These are phyloP conservation scores for Pulicaria dysenterica DNA, from an alignment of 129 eudicot genomes.

Conservation along the genomic window DNA sequence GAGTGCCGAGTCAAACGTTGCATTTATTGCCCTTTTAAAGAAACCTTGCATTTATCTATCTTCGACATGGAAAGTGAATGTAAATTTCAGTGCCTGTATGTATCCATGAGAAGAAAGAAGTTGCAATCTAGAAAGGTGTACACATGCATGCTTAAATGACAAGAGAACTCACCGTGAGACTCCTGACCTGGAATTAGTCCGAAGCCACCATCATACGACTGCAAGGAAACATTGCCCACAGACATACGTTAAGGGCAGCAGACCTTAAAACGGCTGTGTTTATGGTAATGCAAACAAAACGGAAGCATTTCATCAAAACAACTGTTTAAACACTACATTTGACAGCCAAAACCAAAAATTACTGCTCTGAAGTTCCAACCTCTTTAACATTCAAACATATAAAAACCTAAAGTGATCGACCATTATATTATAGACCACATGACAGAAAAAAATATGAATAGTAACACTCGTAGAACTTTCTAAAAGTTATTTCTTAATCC, in stretches of 20 bases:
- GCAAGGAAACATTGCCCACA: constrained; percentile 40
- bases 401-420: too few species aligned
- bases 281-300: not conserved
- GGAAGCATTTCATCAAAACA: constrained; percentile 8
- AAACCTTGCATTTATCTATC: too few species aligned
- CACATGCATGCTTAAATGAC: constrained; percentile 9
- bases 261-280: constrained; percentile 15
- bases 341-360: not conserved
- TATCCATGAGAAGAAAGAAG: not conserved
- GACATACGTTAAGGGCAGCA: constrained; percentile 9
- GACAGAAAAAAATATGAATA: too few species aligned
- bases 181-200: constrained; percentile 91
- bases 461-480: too few species aligned
- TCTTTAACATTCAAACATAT: too few species aligned
- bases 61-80: not conserved
- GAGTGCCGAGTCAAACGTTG: not conserved
- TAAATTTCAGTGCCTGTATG: not conserved
- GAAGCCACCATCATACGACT: constrained; percentile 99
- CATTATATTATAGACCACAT: too few species aligned
- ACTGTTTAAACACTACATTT: not conserved
- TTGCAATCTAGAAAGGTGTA: not conserved
- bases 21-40: not conserved
- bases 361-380: too few species aligned
- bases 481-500: too few species aligned
- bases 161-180: constrained; percentile 84